phyloP scores from a whole-genome alignment of 176 grass and related monocot genomes.

The Oryza longistaminata region DNA sequence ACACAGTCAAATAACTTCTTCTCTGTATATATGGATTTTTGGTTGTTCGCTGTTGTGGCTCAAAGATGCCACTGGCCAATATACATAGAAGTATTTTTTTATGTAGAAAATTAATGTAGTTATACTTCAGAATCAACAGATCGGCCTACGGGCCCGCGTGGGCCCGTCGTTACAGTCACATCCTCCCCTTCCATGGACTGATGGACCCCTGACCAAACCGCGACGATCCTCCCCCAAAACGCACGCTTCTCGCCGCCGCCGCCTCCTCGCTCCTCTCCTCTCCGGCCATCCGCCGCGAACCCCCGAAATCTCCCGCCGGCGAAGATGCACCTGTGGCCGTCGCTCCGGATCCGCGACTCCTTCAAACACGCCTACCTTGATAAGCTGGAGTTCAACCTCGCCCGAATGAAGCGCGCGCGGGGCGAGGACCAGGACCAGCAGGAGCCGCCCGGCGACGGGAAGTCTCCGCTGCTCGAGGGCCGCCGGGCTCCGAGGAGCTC shows the following conservation, averaged over 20 bases:
- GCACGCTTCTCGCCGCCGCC: not conserved
- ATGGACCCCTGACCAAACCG: not conserved
- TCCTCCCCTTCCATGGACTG: too few relatives aligned
- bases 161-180: not conserved
- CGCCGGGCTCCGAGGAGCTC: not conserved
- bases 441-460: not conserved
- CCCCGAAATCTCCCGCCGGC: not conserved
- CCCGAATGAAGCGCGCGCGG: conserved; percentile 52
- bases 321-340: conserved; percentile 96
- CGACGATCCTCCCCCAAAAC: conserved; percentile 19
- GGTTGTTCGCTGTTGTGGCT: conserved; percentile 4
- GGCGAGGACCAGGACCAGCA: conserved; percentile 9
- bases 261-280: not conserved
- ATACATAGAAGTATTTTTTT: not conserved
- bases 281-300: not conserved
- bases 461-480: conserved; percentile 61
- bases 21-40: conserved; percentile 35
- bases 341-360: conserved; percentile 73
- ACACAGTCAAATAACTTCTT: conserved; percentile 3
- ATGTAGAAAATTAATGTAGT: not conserved
- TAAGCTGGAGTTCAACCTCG: conserved; percentile 82
- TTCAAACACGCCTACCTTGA: conserved; percentile 79
- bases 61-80: conserved; percentile 22
- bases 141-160: not conserved
- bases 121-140: not conserved